A percentile compares a stretch with the other conserved stretches of the same genome.
These are phyloP conservation scores for Fusarium penzigii DNA, from an alignment of 2,329 filamentous ascomycete species.

Conservation along the genomic window DNA sequence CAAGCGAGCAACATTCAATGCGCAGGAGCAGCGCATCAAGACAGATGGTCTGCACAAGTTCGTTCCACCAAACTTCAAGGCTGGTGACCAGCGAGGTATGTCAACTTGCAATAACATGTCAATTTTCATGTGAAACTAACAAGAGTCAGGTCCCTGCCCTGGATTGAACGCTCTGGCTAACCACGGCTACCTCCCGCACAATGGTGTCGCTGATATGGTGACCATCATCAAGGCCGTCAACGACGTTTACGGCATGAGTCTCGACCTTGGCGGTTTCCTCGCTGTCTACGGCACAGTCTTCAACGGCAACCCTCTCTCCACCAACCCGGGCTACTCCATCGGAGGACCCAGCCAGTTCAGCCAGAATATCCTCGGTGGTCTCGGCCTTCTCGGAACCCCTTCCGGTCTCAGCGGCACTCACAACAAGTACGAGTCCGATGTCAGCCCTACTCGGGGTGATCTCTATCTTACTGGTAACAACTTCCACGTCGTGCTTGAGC, in stretches of 20 bases:
- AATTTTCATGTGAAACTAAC: too few relatives aligned
- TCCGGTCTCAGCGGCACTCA: conserved; percentile 47
- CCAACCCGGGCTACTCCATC: conserved; percentile 53
- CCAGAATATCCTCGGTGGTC: conserved; percentile 44
- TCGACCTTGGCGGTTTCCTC: conserved; percentile 43
- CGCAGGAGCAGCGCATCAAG: too few relatives aligned
- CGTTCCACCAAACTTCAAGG: conserved; percentile 25
- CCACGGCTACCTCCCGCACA: conserved; percentile 35
- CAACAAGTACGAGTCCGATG: conserved; percentile 57
- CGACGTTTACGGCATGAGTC: conserved; percentile 47
- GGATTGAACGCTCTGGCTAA: conserved; percentile 40
- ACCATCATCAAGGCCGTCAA: conserved; percentile 16
- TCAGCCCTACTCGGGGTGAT: conserved; percentile 50
- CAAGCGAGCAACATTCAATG: too few relatives aligned
- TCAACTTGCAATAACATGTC: too few relatives aligned
- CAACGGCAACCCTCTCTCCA: conserved; percentile 51
- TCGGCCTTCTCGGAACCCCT: conserved; percentile 12
- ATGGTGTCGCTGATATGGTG: conserved; percentile 25
- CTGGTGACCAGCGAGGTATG: conserved; percentile 25
- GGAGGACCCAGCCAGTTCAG: conserved; percentile 40
- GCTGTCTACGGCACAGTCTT: conserved; percentile 49
- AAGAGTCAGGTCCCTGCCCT: conserved; percentile 27
- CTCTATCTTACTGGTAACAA: conserved; percentile 52
- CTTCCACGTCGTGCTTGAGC: conserved; percentile 49
- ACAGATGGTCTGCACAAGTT: conserved; percentile 20